Percentiles rank a stretch among this genome's conserved stretches.
Conservation (phyloP, 2,329 filamentous ascomycete species). For the Exophiala dermatitidis region DNA sequence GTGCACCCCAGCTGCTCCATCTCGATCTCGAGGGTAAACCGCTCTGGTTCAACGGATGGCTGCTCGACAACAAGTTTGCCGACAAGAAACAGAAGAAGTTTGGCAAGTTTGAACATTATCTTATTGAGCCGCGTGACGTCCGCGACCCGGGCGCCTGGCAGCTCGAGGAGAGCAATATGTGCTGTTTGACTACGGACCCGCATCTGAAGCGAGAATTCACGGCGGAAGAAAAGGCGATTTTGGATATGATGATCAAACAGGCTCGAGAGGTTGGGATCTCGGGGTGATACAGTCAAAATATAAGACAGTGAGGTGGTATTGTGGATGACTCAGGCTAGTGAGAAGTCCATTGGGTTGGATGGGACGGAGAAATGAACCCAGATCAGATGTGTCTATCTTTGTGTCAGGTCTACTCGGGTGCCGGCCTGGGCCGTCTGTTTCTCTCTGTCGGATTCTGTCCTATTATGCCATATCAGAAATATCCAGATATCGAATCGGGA, state of each 20-base stretch:
- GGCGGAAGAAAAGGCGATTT: slow-evolving; percentile 15
- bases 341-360: too few relatives aligned
- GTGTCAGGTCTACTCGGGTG: too few relatives aligned
- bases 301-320: too few relatives aligned
- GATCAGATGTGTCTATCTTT: too few relatives aligned
- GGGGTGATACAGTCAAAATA: slow-evolving; percentile 5
- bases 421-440: too few relatives aligned
- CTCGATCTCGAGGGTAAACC: slow-evolving; percentile 37
- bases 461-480: too few relatives aligned
- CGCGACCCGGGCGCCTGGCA: slow-evolving; percentile 26
- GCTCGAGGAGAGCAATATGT: slow-evolving; percentile 26
- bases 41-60: slow-evolving; percentile 45
- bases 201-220: slow-evolving; percentile 23
- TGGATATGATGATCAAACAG: slow-evolving; percentile 24
- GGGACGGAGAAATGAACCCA: too few relatives aligned
- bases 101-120: slow-evolving; percentile 32
- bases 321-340: too few relatives aligned
- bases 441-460: too few relatives aligned
- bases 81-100: slow-evolving; percentile 33
- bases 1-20: slow-evolving; percentile 42
- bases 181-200: slow-evolving; percentile 25
- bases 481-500: too few relatives aligned
- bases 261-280: slow-evolving; percentile 23
- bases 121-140: slow-evolving; percentile 24
- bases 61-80: slow-evolving; percentile 39